A percentile compares a stretch with the other conserved stretches of the same genome.
Conservation (phyloP, 257 asterid species). For the Nicotiana benthamiana region DNA sequence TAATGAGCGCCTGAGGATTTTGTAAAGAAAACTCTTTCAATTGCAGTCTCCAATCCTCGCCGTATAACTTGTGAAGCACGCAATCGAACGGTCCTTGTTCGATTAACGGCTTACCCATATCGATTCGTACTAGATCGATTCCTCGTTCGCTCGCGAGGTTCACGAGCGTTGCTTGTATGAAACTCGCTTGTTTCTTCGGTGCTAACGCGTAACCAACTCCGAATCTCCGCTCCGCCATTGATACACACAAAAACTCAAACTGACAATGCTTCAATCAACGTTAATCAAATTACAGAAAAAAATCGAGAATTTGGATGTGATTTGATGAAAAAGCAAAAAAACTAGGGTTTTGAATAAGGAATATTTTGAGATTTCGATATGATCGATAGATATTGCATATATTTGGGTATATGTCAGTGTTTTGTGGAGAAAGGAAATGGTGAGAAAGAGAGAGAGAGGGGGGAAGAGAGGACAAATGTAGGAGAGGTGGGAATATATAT, state of each 20-base stretch:
- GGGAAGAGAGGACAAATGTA: neutral
- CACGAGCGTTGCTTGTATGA: conserved; percentile 48
- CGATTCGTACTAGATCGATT: conserved; percentile 66
- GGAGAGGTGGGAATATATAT: neutral
- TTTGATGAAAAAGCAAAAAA: neutral
- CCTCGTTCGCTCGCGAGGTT: conserved; percentile 42
- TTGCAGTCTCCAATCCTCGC: conserved; percentile 52
- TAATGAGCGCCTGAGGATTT: conserved; percentile 40
- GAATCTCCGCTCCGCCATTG: conserved; percentile 40
- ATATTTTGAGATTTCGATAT: neutral
- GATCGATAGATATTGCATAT: neutral
- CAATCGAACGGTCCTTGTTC: conserved; percentile 73
- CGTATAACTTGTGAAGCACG: conserved; percentile 58
- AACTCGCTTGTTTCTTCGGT: conserved; percentile 65
- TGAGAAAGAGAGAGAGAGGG: neutral
- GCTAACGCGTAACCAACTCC: conserved; percentile 74
- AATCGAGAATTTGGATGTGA: neutral
- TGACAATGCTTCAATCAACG: neutral
- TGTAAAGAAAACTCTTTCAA: conserved; percentile 33
- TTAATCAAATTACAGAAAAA: neutral
- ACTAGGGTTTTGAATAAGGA: neutral
- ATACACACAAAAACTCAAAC: neutral
- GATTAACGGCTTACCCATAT: conserved; percentile 36
- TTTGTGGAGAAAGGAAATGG: neutral
- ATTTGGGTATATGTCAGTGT: neutral